These are phyloP conservation scores for Sporothrix humicola DNA, from an alignment of 2,329 filamentous ascomycete species.

Conservation along the genomic window DNA sequence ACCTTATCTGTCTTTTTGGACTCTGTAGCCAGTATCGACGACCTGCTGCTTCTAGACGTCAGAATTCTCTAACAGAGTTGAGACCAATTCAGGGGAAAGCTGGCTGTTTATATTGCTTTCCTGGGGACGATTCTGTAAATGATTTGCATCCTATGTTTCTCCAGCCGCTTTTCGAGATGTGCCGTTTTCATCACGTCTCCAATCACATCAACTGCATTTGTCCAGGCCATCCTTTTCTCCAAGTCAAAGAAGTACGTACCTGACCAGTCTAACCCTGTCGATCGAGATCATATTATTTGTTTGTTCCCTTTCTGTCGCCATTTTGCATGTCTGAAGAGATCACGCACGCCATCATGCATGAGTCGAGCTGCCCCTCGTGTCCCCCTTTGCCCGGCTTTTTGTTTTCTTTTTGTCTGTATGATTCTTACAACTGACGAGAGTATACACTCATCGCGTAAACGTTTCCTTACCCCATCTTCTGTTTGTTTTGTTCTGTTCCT, in stretches of 20 bases:
- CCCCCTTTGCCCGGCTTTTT: background rate
- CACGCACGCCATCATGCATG: constrained; percentile 24
- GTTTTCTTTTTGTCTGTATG: background rate
- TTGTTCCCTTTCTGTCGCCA: background rate
- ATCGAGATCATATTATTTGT: constrained; percentile 4
- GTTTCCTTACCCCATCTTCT: background rate
- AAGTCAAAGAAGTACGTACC: background rate
- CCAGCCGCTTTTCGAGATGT: background rate
- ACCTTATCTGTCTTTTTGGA: background rate
- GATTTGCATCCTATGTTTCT: background rate
- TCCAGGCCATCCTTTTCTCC: background rate
- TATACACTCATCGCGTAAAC: background rate
- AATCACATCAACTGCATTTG: background rate
- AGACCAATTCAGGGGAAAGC: constrained; percentile 8
- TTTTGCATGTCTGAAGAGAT: background rate
- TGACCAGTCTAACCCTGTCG: constrained; percentile 12
- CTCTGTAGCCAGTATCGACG: background rate
- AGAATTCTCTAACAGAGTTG: constrained; percentile 17
- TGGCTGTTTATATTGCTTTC: background rate
- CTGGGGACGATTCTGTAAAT: background rate
- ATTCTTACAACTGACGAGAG: background rate
- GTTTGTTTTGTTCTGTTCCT: background rate
- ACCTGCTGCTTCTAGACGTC: background rate
- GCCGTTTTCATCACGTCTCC: background rate
- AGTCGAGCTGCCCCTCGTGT: background rate